Base-by-base conservation (phyloP, 441 rosid genomes). In the Populus tomentosa region DNA sequence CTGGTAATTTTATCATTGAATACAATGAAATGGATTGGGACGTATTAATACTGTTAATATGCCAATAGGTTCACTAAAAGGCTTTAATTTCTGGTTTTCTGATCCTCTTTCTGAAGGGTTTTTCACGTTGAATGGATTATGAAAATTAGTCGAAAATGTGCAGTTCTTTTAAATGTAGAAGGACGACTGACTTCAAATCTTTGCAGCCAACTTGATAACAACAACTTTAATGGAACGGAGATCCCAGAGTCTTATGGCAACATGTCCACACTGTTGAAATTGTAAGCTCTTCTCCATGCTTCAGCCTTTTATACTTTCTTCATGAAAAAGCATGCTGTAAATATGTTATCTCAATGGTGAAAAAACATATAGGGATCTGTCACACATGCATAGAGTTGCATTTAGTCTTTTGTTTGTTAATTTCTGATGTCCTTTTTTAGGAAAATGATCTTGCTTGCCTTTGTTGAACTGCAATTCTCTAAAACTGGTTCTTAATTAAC, bases 161-260 rank as follows among this genome's bases (percentile, higher is more conserved):
- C 35, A 65, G 6, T 26, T 33, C 59, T 14, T 66, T 30, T 28
- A 5, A 23, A 28, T 5, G 14, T 8, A 10, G 7, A 30, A 66
- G 36, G 18, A 67, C 16, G 69, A 67, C 69, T 67, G 67, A 63
- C 38, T 10, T 9, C 32, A 14, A 2, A 18, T 33, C 50, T 66
- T 24, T 78, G 77, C 76, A 78, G 80, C 46, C 80, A 78, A 72
- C 80, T 78, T 30, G 53, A 72, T 59, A 78, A 78, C 50, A 78
- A 78, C 35, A 67, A 72, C 61, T 78, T 78, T 46, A 36, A 36
- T 67, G 80, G 80, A 26, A 64, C 77, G 24, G 66, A 35, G 64
- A 78, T 78, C 67, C 80, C 80, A 5, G 73, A 53, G 20, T 71
- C 80, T 24, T 78, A 72, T 26, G 72, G 67, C 24, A 72, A 56